Conservation (phyloP, 1,284 basidiomycete genomes). For the Schizopora paradoxa region DNA sequence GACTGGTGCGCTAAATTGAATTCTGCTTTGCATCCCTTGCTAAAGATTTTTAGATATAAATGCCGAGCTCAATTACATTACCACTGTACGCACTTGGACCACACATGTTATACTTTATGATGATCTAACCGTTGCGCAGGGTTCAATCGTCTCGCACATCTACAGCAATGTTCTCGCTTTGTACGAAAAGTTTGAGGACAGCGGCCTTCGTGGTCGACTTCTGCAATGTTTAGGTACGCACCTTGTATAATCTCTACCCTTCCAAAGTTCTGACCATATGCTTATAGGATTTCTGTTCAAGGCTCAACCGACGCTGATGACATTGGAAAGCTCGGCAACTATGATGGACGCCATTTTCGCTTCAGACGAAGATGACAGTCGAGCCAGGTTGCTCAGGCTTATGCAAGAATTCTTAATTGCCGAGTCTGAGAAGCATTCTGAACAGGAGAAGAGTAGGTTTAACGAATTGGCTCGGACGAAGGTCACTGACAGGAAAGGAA, state of each 20-base stretch:
- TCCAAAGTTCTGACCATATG: conserved; percentile 9
- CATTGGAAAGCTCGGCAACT: conserved; percentile 64
- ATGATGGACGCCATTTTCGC: conserved; percentile 88
- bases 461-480: too few species aligned
- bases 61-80: conserved; percentile 55
- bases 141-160: conserved; percentile 76
- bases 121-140: conserved; percentile 33
- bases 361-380: conserved; percentile 64
- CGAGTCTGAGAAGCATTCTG: conserved; percentile 70
- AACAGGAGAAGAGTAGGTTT: conserved; percentile 56
- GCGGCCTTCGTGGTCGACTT: conserved; percentile 54
- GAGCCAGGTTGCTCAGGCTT: conserved; percentile 74
- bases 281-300: conserved; percentile 79
- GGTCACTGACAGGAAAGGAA: too few species aligned
- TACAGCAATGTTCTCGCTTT: conserved; percentile 68
- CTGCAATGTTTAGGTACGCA: conserved; percentile 81
- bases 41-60: conserved; percentile 39
- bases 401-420: conserved; percentile 87
- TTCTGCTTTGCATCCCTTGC: neutral
- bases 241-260: neutral
- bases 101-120: conserved; percentile 1
- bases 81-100: conserved; percentile 37
- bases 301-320: conserved; percentile 88
- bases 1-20: conserved; percentile 35
- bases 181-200: conserved; percentile 56